Evolutionary conservation across 2,329 filamentous ascomycete species (phyloP).

Genomic region (Calonectria hawksworthii): DNA sequence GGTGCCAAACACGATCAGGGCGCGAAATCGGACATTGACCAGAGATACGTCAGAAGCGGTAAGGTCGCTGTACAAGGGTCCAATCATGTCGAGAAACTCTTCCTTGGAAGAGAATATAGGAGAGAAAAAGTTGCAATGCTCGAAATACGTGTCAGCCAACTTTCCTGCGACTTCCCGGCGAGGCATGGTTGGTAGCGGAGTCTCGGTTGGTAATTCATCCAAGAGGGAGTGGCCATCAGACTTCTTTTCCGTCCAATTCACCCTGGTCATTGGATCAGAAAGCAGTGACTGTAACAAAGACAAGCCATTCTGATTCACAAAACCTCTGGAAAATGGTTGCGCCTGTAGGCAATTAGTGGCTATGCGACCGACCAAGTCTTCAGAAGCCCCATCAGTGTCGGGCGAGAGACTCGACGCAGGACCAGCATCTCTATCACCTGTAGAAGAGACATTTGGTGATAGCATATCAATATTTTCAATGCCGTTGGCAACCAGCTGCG

Average conservation of each 20-base stretch:
- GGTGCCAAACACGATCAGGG: slow-evolving; percentile 28
- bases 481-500: slow-evolving; percentile 11
- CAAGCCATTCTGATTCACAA: slow-evolving; percentile 17
- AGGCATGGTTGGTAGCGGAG: slow-evolving; percentile 21
- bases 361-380: slow-evolving; percentile 16
- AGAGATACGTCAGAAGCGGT: not conserved
- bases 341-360: slow-evolving; percentile 9
- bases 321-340: not conserved
- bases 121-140: slow-evolving; percentile 47
- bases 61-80: slow-evolving; percentile 24
- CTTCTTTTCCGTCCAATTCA: slow-evolving; percentile 13
- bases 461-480: slow-evolving; percentile 24
- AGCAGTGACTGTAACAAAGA: slow-evolving; percentile 9
- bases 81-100: slow-evolving; percentile 21
- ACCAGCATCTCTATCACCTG: not conserved
- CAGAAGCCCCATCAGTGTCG: not conserved
- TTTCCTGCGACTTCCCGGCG: slow-evolving; percentile 8
- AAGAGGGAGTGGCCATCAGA: not conserved
- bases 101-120: slow-evolving; percentile 39
- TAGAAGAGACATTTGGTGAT: not conserved
- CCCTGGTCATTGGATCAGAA: slow-evolving; percentile 4
- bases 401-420: not conserved
- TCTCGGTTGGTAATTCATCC: slow-evolving; percentile 30
- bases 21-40: slow-evolving; percentile 18
- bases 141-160: slow-evolving; percentile 44